These are phyloP conservation scores for Nakazawaea ernobii DNA, from an alignment of 805 yeast species.

Conservation along the genomic window DNA sequence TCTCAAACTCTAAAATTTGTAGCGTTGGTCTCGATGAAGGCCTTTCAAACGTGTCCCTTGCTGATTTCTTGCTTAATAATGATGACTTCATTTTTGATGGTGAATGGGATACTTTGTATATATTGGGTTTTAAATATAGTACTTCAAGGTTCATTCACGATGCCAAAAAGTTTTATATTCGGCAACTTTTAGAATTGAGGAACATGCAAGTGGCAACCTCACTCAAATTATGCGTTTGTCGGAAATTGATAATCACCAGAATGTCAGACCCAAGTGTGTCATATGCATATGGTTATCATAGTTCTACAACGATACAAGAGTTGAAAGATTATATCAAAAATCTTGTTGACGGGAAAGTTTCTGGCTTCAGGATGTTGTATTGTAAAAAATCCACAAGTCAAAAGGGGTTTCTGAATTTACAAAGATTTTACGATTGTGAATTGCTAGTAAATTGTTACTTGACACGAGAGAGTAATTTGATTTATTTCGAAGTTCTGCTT, in stretches of 20 bases:
- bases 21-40: background rate
- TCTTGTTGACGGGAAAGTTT: background rate
- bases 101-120: background rate
- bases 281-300: background rate
- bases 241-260: background rate
- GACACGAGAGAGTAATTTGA: background rate
- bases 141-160: background rate
- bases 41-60: background rate
- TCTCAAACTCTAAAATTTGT: background rate
- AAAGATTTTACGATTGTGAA: constrained; percentile 6
- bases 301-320: background rate
- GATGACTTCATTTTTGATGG: background rate
- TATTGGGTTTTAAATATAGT: no score
- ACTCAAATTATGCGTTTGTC: background rate
- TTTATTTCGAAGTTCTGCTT: background rate
- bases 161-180: background rate
- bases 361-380: background rate
- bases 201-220: background rate
- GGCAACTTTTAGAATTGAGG: background rate
- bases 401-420: constrained; percentile 3
- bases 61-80: background rate
- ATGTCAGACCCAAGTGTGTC: background rate
- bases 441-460: background rate
- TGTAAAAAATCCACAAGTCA: constrained; percentile 1
- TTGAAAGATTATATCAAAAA: background rate